phyloP scores from a whole-genome alignment of 768 basidiomycete genomes.

The Strobilomyces dryophilus region DNA sequence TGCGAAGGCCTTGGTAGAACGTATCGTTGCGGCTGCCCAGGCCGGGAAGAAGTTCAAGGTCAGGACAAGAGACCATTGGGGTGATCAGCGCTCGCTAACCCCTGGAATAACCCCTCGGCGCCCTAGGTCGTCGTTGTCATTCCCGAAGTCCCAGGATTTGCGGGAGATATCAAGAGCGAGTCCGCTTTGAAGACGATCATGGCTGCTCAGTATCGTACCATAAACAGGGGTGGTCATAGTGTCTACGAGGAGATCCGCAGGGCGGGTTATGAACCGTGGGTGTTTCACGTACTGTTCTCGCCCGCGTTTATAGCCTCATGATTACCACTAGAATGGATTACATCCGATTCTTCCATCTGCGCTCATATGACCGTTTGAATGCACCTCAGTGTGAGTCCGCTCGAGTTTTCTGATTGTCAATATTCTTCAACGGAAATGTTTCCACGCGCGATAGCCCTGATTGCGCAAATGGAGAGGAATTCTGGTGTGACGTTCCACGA shows the following conservation, averaged over 20 bases:
- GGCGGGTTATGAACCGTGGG: constrained; percentile 77
- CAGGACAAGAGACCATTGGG: neutral
- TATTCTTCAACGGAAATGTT: constrained; percentile 19
- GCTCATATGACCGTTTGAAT: constrained; percentile 89
- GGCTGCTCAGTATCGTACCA: constrained; percentile 84
- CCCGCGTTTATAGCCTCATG: neutral
- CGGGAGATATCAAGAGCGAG: constrained; percentile 73
- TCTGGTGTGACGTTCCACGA: constrained; percentile 79
- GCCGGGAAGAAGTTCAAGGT: constrained; percentile 77
- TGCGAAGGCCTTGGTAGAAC: constrained; percentile 74
- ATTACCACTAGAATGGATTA: constrained; percentile 58
- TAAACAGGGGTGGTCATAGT: constrained; percentile 83
- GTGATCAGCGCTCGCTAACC: neutral
- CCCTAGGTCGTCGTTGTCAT: constrained; percentile 77
- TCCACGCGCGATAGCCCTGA: constrained; percentile 36
- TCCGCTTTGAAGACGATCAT: constrained; percentile 72
- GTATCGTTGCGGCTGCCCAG: constrained; percentile 77
- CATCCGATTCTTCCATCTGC: constrained; percentile 89
- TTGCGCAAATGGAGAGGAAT: constrained; percentile 65
- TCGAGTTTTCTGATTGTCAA: constrained; percentile 1
- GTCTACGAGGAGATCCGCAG: constrained; percentile 81
- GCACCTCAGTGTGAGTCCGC: constrained; percentile 53
- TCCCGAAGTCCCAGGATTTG: constrained; percentile 89
- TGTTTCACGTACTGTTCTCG: neutral
- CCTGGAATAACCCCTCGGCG: neutral